Conservation (phyloP, 2,329 filamentous ascomycete species). For the Pleomassaria siparia region DNA sequence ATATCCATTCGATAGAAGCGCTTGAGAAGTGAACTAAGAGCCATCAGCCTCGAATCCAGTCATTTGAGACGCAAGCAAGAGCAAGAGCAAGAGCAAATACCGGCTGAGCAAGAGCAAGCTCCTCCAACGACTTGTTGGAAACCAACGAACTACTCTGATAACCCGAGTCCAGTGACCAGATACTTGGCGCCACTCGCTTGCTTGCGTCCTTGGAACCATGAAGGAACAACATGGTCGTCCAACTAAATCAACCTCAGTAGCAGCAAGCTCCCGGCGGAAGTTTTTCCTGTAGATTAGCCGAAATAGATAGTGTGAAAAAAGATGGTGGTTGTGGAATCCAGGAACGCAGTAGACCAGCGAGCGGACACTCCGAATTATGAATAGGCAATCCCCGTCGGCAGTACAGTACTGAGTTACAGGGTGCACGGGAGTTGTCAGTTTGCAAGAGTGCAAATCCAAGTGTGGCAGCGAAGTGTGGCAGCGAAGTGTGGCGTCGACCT, state of each 20-base stretch:
- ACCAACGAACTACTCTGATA: slow-evolving; percentile 21
- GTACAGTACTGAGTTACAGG: slow-evolving; percentile 19
- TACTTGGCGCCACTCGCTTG: slow-evolving; percentile 28
- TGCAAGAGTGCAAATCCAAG: no score
- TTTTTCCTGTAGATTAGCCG: no score
- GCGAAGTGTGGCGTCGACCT: slow-evolving; percentile 11
- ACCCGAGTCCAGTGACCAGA: slow-evolving; percentile 38
- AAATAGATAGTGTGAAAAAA: neutral
- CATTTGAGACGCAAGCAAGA: neutral
- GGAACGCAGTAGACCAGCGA: slow-evolving; percentile 1
- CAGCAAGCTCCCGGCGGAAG: slow-evolving; percentile 2
- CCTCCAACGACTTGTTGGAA: neutral
- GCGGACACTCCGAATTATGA: slow-evolving; percentile 8
- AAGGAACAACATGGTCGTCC: slow-evolving; percentile 26
- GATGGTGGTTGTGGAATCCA: neutral
- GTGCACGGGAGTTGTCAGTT: no score
- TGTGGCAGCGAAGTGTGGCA: slow-evolving; percentile 18
- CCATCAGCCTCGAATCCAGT: neutral
- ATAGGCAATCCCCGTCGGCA: slow-evolving; percentile 2
- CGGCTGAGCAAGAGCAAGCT: neutral
- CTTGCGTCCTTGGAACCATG: slow-evolving; percentile 17
- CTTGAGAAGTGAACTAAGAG: neutral
- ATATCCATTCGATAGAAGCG: neutral
- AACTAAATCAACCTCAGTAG: no score
- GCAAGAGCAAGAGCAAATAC: neutral